Evolutionary conservation across 306 rosid genomes (phyloP).

Genomic region (Vigna mungo): DNA sequence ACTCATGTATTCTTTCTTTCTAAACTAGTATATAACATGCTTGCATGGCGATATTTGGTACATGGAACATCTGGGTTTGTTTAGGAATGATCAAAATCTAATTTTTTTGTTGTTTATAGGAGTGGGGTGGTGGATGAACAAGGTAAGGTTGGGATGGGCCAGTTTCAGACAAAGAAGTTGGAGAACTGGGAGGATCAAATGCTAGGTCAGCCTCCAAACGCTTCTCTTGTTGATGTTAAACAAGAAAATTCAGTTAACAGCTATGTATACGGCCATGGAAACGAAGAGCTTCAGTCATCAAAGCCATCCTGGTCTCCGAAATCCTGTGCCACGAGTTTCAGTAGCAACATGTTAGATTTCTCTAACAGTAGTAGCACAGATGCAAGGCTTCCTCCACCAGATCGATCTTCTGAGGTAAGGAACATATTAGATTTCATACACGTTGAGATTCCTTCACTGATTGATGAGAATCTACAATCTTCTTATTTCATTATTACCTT

Average conservation of each 20-base stretch:
- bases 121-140: conserved; percentile 75
- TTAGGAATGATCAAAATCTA: conserved; percentile 14
- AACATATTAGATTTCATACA: conserved; percentile 19
- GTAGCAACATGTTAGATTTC: conserved; percentile 86
- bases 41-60: conserved; percentile 15
- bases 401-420: conserved; percentile 85
- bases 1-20: conserved; percentile 57
- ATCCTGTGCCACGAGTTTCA: conserved; percentile 81
- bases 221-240: conserved; percentile 64
- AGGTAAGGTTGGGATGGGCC: conserved; percentile 60
- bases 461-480: conserved; percentile 23
- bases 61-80: neutral
- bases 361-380: conserved; percentile 62
- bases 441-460: neutral
- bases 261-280: conserved; percentile 65
- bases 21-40: neutral
- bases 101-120: conserved; percentile 48
- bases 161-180: conserved; percentile 62
- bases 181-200: conserved; percentile 78
- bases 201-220: conserved; percentile 52
- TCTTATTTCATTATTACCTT: neutral
- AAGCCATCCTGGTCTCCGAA: conserved; percentile 72
- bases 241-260: conserved; percentile 61
- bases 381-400: conserved; percentile 61
- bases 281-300: conserved; percentile 56